Evolutionary conservation across 805 yeast genomes (phyloP).

Genomic region (Candida easanensis): DNA sequence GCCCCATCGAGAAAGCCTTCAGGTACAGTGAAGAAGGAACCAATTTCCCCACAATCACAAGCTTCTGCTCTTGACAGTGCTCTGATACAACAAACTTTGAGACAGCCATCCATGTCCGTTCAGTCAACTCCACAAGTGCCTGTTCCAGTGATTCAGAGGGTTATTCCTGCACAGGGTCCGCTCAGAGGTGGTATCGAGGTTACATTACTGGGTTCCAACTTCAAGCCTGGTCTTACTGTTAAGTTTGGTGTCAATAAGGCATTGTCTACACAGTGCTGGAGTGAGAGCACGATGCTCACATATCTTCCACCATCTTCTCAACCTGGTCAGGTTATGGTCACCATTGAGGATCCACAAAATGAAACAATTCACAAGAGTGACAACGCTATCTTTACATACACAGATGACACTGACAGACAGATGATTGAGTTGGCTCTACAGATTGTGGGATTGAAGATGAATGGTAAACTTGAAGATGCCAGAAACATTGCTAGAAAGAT

Average conservation of each 20-base stretch:
- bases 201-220: slow-evolving; percentile 83
- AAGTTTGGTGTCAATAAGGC: slow-evolving; percentile 83
- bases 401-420: slow-evolving; percentile 94
- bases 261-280: slow-evolving; percentile 92
- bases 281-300: slow-evolving; percentile 88
- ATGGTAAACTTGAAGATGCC: slow-evolving; percentile 93
- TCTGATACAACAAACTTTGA: slow-evolving; percentile 6
- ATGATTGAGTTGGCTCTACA: slow-evolving; percentile 93
- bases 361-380: slow-evolving; percentile 16
- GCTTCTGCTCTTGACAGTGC: slow-evolving; percentile 6
- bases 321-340: slow-evolving; percentile 89
- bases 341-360: slow-evolving; percentile 58
- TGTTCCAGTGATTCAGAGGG: slow-evolving; percentile 56
- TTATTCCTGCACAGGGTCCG: slow-evolving; percentile 95
- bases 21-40: slow-evolving; percentile 36
- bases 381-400: slow-evolving; percentile 69
- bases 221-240: slow-evolving; percentile 77
- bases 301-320: slow-evolving; percentile 87
- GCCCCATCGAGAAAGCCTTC: slow-evolving; percentile 35
- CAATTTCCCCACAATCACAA: slow-evolving; percentile 38
- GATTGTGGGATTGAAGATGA: slow-evolving; percentile 95
- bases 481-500: slow-evolving; percentile 89
- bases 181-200: slow-evolving; percentile 95
- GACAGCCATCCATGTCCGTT: not conserved
- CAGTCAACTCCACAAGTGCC: slow-evolving; percentile 2